phyloP scores from a whole-genome alignment of 768 basidiomycete genomes.

The Termitomyces heimii region DNA sequence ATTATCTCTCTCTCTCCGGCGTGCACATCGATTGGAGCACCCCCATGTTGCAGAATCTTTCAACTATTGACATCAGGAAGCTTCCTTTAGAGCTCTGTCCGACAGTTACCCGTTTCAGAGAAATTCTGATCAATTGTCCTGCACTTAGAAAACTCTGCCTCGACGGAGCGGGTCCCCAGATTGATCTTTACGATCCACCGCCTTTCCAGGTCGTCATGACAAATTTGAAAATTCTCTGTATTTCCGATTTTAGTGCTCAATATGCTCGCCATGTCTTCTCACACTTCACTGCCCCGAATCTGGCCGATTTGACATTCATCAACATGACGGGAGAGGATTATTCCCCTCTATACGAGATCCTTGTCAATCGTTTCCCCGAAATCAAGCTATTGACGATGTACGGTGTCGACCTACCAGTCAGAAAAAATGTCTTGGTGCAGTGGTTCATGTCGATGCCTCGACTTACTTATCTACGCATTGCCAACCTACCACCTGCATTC shows the following conservation, averaged over 20 bases:
- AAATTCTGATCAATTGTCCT: slow-evolving; percentile 44
- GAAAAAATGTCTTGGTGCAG: slow-evolving; percentile 29
- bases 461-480: slow-evolving; percentile 43
- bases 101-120: slow-evolving; percentile 41
- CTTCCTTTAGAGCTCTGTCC: slow-evolving; percentile 51
- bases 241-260: slow-evolving; percentile 48
- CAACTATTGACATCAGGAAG: slow-evolving; percentile 58
- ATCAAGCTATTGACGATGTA: slow-evolving; percentile 52
- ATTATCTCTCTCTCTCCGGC: slow-evolving; percentile 50
- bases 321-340: slow-evolving; percentile 48
- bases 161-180: slow-evolving; percentile 56
- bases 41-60: slow-evolving; percentile 46
- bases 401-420: slow-evolving; percentile 27
- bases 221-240: slow-evolving; percentile 42
- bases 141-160: slow-evolving; percentile 49
- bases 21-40: slow-evolving; percentile 56
- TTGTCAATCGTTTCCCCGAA: slow-evolving; percentile 46
- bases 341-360: slow-evolving; percentile 33
- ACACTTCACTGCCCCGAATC: slow-evolving; percentile 49
- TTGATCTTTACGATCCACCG: slow-evolving; percentile 16
- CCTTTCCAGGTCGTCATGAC: slow-evolving; percentile 38
- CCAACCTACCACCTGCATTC: slow-evolving; percentile 34
- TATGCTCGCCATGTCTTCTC: slow-evolving; percentile 43
- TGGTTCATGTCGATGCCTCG: slow-evolving; percentile 58
- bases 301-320: slow-evolving; percentile 55